Base-by-base conservation (phyloP, 371 early-diverging fungal species). In the Syncephalastrum racemosum region DNA sequence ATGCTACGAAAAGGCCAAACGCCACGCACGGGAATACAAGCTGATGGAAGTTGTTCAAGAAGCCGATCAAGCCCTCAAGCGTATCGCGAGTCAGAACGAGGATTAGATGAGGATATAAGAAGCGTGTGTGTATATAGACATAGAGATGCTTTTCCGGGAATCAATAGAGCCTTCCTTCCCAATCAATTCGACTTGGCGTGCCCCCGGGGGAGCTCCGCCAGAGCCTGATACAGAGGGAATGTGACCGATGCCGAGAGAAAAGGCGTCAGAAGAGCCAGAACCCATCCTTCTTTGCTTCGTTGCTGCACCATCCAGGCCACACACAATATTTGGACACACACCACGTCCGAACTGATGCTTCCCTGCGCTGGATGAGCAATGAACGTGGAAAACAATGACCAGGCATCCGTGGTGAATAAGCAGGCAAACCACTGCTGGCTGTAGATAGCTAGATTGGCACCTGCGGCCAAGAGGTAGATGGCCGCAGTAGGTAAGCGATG, bases 221-320 rank as follows among this genome's bases (percentile, higher is more conserved):
- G 66, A 22, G 75, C 78, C 13, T 80, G 64, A 22, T 64, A 79
- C 4, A 83, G 16, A 0, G 83, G 83, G 22, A 83, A 51, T 13
- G 78, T 73, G 2, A 79, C 73, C 15, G 81, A 73, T 23, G 73
- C 71, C 1, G 83, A 77, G 4, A 80, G 52, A 2, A 77, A 19
- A 2, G 79, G 78, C 22, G 79, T 73, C 2, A 65, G 12, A 1
- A 62, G 12, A 0, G 69, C 57, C 27, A 68, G 49, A 0, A 56
- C 20, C 46, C 58, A 18, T 7, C 0, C 23, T 4, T 25, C 49
- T 43, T 14, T 16, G 45, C 13, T 46, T n/a, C 13, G 6, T 36
- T 66, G 53, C 0, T 45, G 48, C 6, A 52, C 31, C 63, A 77
- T 71, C 78, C 78, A 77, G 8, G 51, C 53, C 4, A 63, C 49